Evolutionary conservation across 768 basidiomycete genomes (phyloP).

Genomic region (Hericium alpestre): DNA sequence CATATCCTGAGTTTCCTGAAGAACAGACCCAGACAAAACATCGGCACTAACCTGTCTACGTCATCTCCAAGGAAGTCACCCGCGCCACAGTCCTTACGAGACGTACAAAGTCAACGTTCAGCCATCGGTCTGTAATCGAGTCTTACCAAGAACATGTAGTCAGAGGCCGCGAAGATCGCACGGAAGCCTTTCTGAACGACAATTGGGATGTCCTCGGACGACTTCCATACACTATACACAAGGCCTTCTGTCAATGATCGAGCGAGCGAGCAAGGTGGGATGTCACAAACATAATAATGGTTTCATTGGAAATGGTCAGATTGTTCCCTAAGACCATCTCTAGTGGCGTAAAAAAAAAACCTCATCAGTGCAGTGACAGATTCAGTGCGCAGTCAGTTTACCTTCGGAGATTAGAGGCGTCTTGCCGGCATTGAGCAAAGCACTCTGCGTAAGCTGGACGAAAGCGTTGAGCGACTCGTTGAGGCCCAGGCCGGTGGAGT

Average conservation of each 20-base stretch:
- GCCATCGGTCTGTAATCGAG: neutral
- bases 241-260: neutral
- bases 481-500: conserved; percentile 40
- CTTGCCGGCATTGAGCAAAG: conserved; percentile 48
- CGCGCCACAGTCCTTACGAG: conserved; percentile 50
- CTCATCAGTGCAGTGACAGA: neutral
- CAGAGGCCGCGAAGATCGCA: conserved; percentile 57
- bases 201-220: conserved; percentile 44
- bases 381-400: conserved; percentile 12
- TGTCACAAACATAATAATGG: conserved; percentile 42
- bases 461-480: conserved; percentile 57
- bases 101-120: neutral
- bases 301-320: conserved; percentile 31
- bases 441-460: conserved; percentile 45
- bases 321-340: conserved; percentile 57
- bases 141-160: conserved; percentile 2
- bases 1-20: too few relatives aligned
- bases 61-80: conserved; percentile 59
- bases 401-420: conserved; percentile 80
- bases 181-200: conserved; percentile 51
- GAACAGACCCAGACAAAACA: neutral
- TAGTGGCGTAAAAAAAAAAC: conserved; percentile 7
- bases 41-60: conserved; percentile 26
- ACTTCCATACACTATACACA: conserved; percentile 57
- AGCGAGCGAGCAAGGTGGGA: neutral